Conservation (phyloP, 1,284 basidiomycete genomes). For the Prillingera fragicola region DNA sequence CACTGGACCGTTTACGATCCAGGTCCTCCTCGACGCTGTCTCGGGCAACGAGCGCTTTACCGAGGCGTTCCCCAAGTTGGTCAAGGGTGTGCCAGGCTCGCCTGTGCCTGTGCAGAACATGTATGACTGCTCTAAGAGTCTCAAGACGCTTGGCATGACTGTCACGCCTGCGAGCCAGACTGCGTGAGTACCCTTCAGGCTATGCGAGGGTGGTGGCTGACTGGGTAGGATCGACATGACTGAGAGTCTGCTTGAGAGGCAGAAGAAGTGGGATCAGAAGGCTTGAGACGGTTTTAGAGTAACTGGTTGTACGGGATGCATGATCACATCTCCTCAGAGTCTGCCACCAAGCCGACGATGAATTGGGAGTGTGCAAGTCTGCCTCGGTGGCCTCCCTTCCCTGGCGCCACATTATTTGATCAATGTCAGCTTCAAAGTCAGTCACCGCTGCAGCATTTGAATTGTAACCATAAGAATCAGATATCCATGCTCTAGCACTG, state of each 20-base stretch:
- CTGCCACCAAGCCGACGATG: no score
- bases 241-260: conserved; percentile 15
- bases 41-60: conserved; percentile 1
- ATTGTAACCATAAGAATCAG: no score
- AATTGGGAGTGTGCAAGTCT: no score
- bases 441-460: no score
- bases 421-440: no score
- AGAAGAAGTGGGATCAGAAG: conserved; percentile 7
- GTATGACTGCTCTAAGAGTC: conserved; percentile 21
- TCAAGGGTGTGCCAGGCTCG: conserved; percentile 10
- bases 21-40: conserved; percentile 21
- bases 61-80: conserved; percentile 17
- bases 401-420: no score
- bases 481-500: no score
- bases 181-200: conserved; percentile 15
- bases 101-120: conserved; percentile 20
- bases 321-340: no score
- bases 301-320: no score
- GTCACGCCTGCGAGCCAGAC: conserved; percentile 15
- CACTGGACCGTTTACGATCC: conserved; percentile 22
- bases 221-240: conserved; percentile 25
- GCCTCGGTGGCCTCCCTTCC: no score
- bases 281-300: no score
- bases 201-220: no score
- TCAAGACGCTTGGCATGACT: conserved; percentile 10